These are phyloP conservation scores for Capsicum pubescens DNA, from an alignment of 257 asterid species.

Conservation along the genomic window DNA sequence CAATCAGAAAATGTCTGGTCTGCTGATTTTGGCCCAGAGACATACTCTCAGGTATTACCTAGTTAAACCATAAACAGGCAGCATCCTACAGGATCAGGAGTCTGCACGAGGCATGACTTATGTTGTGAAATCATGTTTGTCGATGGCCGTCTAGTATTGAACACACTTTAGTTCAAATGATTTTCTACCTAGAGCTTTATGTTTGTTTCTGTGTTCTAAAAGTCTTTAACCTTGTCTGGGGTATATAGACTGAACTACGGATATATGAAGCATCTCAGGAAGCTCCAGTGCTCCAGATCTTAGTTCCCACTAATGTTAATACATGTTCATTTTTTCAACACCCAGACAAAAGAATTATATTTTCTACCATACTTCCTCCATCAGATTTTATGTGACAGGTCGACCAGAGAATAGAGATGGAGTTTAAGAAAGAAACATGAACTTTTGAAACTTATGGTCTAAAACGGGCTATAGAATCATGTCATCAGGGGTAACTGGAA, in stretches of 20 bases:
- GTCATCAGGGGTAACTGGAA: neutral
- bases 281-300: neutral
- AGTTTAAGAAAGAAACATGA: neutral
- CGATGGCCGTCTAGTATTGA: neutral
- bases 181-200: neutral
- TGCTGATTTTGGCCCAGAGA: conserved; percentile 70
- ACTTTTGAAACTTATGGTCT: neutral
- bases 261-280: neutral
- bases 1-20: conserved; percentile 79
- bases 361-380: neutral
- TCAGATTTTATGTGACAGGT: neutral
- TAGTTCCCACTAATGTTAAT: neutral
- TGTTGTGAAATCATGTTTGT: neutral
- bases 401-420: neutral
- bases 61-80: neutral
- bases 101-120: neutral
- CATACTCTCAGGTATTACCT: conserved; percentile 67
- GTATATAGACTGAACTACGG: neutral
- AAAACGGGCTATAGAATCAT: neutral
- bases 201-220: neutral
- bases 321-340: conserved; percentile 16
- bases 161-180: neutral
- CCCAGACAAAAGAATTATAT: neutral
- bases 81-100: conserved; percentile 6
- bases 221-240: neutral